Percentiles rank a stretch among this genome's conserved stretches.
Conservation (phyloP, 2,329 filamentous ascomycete genomes). For the Byssochlamys sp. region DNA sequence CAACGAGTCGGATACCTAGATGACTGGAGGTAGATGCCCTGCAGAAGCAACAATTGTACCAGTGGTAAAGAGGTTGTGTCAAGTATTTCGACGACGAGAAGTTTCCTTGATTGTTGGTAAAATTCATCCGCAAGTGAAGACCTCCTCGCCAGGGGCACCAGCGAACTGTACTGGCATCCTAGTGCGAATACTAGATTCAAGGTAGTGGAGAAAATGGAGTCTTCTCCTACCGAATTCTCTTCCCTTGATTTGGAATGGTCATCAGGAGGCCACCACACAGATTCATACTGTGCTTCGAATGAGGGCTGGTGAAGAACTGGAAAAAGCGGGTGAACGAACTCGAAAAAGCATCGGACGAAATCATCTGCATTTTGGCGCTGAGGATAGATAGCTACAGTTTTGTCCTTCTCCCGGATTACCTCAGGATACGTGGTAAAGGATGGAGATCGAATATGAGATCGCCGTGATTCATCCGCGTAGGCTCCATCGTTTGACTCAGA, state of each 20-base stretch:
- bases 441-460: background rate
- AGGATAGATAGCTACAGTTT: background rate
- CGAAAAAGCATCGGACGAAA: background rate
- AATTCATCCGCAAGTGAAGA: background rate
- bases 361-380: background rate
- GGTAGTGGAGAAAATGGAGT: background rate
- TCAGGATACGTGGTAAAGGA: background rate
- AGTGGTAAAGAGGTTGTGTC: background rate
- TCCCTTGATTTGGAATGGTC: background rate
- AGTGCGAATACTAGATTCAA: background rate
- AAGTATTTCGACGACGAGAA: background rate
- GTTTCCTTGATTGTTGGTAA: background rate
- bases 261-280: background rate
- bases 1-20: background rate
- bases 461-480: background rate
- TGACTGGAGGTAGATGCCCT: background rate
- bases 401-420: background rate
- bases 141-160: background rate
- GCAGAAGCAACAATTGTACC: background rate
- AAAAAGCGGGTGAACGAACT: background rate
- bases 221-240: background rate
- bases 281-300: background rate
- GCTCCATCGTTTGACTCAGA: background rate
- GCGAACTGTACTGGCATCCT: background rate
- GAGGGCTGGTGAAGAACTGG: background rate